A percentile compares a stretch with the other conserved stretches of the same genome.
phyloP scores from a whole-genome alignment of 2,329 filamentous ascomycete species.

The Rhynchosporium secalis region DNA sequence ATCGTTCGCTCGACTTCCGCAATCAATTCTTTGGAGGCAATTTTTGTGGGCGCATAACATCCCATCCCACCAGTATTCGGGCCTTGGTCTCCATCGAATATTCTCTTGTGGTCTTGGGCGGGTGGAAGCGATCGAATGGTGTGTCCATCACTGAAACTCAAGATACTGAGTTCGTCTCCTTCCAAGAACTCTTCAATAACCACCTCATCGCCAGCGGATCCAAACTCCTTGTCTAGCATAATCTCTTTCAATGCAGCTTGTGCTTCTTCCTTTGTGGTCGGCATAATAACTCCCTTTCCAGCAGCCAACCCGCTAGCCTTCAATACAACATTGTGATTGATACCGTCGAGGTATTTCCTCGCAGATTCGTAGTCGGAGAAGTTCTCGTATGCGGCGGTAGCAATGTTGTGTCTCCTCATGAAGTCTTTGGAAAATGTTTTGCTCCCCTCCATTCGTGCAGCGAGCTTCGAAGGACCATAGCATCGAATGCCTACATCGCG shows the following conservation, averaged over 20 bases:
- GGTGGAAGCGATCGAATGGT: slow-evolving; percentile 81
- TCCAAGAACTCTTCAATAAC: slow-evolving; percentile 93
- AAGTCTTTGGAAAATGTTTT: slow-evolving; percentile 98
- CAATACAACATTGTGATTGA: slow-evolving; percentile 79
- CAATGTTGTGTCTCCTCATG: slow-evolving; percentile 87
- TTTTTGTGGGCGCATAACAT: slow-evolving; percentile 88
- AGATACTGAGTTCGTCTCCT: slow-evolving; percentile 87
- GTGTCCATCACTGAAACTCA: slow-evolving; percentile 89
- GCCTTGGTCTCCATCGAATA: slow-evolving; percentile 84
- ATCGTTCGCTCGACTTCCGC: slow-evolving; percentile 77
- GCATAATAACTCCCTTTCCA: slow-evolving; percentile 87
- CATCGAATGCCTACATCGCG: slow-evolving; percentile 41
- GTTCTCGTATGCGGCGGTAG: slow-evolving; percentile 88
- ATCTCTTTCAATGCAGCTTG: slow-evolving; percentile 80
- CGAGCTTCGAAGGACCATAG: slow-evolving; percentile 83
- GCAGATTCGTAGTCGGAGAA: slow-evolving; percentile 77
- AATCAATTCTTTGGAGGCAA: slow-evolving; percentile 66
- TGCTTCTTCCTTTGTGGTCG: slow-evolving; percentile 73
- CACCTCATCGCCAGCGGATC: slow-evolving; percentile 73
- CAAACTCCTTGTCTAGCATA: slow-evolving; percentile 82
- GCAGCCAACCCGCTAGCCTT: slow-evolving; percentile 91
- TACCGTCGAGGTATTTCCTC: slow-evolving; percentile 68
- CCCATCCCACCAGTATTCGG: slow-evolving; percentile 98
- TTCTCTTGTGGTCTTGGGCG: slow-evolving; percentile 95
- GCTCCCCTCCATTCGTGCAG: slow-evolving; percentile 89